Base-by-base conservation (phyloP, 78 protist genomes). In the Acrasis kona region DNA sequence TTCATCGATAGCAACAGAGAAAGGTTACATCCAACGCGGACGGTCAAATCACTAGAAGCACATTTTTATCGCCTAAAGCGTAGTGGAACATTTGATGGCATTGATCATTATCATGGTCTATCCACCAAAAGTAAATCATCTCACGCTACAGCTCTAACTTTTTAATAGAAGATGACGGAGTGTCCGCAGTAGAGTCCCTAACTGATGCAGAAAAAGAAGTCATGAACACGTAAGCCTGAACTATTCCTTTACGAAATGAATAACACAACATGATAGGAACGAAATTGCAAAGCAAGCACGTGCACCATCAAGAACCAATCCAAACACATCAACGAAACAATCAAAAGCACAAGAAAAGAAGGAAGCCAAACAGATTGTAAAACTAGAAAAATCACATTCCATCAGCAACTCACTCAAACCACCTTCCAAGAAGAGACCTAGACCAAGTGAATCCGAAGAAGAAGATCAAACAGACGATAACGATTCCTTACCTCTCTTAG, bases 351-450 rank as follows among this genome's bases (percentile, higher is more conserved):
- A 50, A 50, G 61, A 50, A 50, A 50, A 50, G 19, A 50, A 19
- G 19, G 61, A 67, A 67, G 37, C 70, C 19, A 67, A 67, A 67
- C 71, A 67, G 50, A 57, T 61, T n/a, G 19, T 50, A 50, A 50
- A 50, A 50, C 19, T 50, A 19, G 61, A 50, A 50, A 50, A 50
- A 19, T 19, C 19, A 50, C 61, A 50, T 50, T 50, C 19, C n/a
- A n/a, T n/a, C n/a, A n/a, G n/a, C n/a, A n/a, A n/a, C n/a, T n/a
- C n/a, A n/a, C n/a, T n/a, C n/a, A n/a, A n/a, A n/a, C n/a, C n/a
- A n/a, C n/a, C n/a, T n/a, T n/a, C n/a, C n/a, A n/a, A n/a, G n/a
- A n/a, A n/a, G n/a, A n/a, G n/a, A n/a, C 19, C 19, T 50, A 19
- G 19, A 50, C 19, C 61, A 50, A 50, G 61, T 50, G 61, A 50